Percentiles rank a stretch among this genome's conserved stretches.
Conservation (phyloP, 345 rosid species). For the Psidium friedrichsthalianum region DNA sequence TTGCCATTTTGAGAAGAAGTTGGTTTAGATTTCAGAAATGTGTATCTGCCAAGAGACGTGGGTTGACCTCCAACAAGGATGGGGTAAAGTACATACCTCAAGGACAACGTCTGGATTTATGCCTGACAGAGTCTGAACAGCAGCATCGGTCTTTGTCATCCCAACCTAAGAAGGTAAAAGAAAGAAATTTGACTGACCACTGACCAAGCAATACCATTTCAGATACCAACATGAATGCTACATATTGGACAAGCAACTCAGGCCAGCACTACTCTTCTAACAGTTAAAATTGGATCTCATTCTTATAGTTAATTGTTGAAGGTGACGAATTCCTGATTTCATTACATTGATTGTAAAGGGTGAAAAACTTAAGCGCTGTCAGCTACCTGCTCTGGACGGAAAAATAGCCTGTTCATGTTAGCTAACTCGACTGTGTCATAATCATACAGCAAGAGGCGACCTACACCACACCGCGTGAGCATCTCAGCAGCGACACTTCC, state of each 20-base stretch:
- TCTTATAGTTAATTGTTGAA: neutral
- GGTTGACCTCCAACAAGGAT: neutral
- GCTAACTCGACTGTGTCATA: constrained; percentile 94
- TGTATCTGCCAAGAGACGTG: neutral
- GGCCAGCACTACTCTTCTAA: neutral
- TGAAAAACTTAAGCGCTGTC: neutral
- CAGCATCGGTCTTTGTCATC: constrained; percentile 99
- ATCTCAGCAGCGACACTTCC: constrained; percentile 99
- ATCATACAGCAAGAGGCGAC: constrained; percentile 91
- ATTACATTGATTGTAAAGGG: neutral
- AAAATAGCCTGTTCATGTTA: constrained; percentile 93
- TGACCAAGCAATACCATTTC: neutral
- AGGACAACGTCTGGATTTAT: constrained; percentile 92
- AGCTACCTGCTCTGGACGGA: constrained; percentile 89
- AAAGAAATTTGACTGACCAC: neutral
- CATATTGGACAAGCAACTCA: neutral
- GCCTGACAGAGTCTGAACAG: constrained; percentile 90
- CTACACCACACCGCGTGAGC: constrained; percentile 96
- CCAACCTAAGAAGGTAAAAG: constrained; percentile 43
- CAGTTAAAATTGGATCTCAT: neutral
- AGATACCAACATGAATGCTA: neutral
- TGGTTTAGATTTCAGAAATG: neutral
- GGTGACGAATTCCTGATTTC: neutral
- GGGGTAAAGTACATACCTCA: constrained; percentile 29
- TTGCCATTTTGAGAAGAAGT: neutral